Percentiles rank a stretch among this genome's conserved stretches.
phyloP scores from a whole-genome alignment of 139 green algal species.

The Bryopsis sp. region DNA sequence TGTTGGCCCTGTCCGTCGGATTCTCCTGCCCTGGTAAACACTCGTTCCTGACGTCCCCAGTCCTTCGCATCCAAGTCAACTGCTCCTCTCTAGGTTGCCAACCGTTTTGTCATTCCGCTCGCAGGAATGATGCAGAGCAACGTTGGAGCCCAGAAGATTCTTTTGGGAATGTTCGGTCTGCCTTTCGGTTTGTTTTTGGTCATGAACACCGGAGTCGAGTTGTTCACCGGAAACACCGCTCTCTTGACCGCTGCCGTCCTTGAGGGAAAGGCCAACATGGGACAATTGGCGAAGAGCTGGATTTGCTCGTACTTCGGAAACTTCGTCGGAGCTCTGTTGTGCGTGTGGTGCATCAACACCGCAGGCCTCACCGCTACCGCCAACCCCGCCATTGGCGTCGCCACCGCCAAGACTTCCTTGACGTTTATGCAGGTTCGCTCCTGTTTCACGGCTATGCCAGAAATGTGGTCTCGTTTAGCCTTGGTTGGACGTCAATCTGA shows the following conservation, averaged over 20 bases:
- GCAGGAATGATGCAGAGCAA: slow-evolving; percentile 39
- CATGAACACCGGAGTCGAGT: slow-evolving; percentile 57
- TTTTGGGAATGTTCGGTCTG: slow-evolving; percentile 36
- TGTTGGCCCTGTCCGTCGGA: slow-evolving; percentile 9
- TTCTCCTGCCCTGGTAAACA: slow-evolving; percentile 10
- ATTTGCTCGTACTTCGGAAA: slow-evolving; percentile 65
- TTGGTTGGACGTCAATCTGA: too few relatives aligned
- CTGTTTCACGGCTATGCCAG: not conserved
- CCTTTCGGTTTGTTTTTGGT: slow-evolving; percentile 54
- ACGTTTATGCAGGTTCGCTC: slow-evolving; percentile 24
- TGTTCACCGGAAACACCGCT: slow-evolving; percentile 82
- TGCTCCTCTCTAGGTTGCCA: too few relatives aligned
- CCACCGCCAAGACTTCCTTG: slow-evolving; percentile 25
- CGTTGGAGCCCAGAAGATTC: slow-evolving; percentile 38
- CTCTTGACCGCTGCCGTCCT: slow-evolving; percentile 50
- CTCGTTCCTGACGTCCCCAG: too few relatives aligned
- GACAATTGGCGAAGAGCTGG: slow-evolving; percentile 61
- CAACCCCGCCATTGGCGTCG: not conserved
- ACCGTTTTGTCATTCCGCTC: too few relatives aligned
- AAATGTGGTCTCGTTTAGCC: too few relatives aligned
- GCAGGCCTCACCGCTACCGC: not conserved
- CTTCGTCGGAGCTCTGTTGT: slow-evolving; percentile 59
- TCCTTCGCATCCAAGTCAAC: too few relatives aligned
- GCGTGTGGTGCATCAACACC: slow-evolving; percentile 44
- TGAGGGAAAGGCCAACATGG: slow-evolving; percentile 39